Base-by-base conservation (phyloP, 129 eudicot species). In the Sambucus nigra region DNA sequence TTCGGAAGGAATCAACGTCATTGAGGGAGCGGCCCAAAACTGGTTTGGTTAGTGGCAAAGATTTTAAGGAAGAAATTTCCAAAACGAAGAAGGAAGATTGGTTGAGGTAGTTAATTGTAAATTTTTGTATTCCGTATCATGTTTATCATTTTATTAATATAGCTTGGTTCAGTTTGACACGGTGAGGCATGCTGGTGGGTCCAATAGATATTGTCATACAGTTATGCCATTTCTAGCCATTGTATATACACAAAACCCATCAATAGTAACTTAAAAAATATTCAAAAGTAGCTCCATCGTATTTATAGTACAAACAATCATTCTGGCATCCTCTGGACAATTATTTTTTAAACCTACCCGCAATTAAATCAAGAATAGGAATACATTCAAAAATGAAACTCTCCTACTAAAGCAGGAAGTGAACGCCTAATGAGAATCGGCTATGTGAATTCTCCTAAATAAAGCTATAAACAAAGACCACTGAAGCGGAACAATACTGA, bases 31-130 rank as follows among this genome's bases (percentile, higher is more conserved):
- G 45, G 49, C 76, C 76, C 21, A 86, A 75, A 75, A 86, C 87
- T 58, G 99, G 99, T 62, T 67, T 91, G 69, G 88, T 91, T 52
- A 81, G 78, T 10, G 99, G 99, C 24, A 57, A 57, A 73, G 94
- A 91, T 63, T 68, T 91, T 20, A 86, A 80, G 67, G 78, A 82
- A 57, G 95, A 91, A 74, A 77, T 82, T 65, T 49, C 67, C 21
- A 82, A 55, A 73, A 75, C 51, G 53, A 91, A 63, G 70, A 77
- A 79, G 53, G 94, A 75, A 59, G 94, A 86, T 11, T 81, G 49
- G 78, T 61, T 72, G 64, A 82, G 95, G 99, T 91, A 66, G 21
- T 33, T 45, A 12, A 17, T 52, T 38, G 0, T 27, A 17, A 0
- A 15, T 49, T n/a, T 33, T 4, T 33, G 10, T 32, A 12, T 56